Percentiles rank a stretch among this genome's conserved stretches.
Conservation (phyloP, 2,329 filamentous ascomycete genomes). For the Trichoderma cornu-damae region DNA sequence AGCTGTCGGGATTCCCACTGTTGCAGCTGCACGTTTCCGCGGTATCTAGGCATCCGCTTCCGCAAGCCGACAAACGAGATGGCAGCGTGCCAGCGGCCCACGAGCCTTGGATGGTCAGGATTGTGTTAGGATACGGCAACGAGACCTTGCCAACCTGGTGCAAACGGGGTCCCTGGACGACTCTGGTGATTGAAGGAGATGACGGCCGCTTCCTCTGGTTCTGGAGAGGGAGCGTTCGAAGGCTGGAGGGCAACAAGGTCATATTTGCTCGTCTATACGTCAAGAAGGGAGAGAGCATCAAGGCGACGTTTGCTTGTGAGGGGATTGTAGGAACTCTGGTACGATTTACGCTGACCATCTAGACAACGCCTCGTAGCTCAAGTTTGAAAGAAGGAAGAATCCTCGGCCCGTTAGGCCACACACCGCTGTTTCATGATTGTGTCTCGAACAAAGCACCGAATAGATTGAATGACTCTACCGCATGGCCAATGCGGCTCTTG, state of each 20-base stretch:
- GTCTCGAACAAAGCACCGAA: not conserved
- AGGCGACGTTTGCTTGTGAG: conserved; percentile 76
- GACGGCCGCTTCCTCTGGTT: conserved; percentile 58
- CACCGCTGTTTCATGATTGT: not conserved
- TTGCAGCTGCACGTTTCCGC: conserved; percentile 41
- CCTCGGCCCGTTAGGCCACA: not conserved
- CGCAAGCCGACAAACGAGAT: not conserved
- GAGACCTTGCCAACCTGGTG: conserved; percentile 56
- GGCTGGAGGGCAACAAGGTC: conserved; percentile 50
- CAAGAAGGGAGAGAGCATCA: conserved; percentile 47
- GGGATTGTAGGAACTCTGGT: conserved; percentile 64
- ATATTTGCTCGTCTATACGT: conserved; percentile 53
- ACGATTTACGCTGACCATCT: conserved; percentile 22
- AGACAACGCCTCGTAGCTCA: not conserved
- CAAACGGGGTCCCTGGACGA: conserved; percentile 61
- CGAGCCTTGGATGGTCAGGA: conserved; percentile 47
- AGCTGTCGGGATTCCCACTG: conserved; percentile 64
- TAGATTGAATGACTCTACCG: not conserved
- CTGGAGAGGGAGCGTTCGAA: conserved; percentile 57
- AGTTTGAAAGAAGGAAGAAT: too few species aligned
- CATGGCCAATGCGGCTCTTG: not conserved
- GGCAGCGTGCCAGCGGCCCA: too few species aligned
- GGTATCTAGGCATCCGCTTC: conserved; percentile 20
- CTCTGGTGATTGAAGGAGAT: conserved; percentile 63
- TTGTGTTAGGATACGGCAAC: conserved; percentile 68